A percentile compares a stretch with the other conserved stretches of the same genome.
These are phyloP conservation scores for Diaporthe ampelina DNA, from an alignment of 2,329 filamentous ascomycete genomes.

Conservation along the genomic window DNA sequence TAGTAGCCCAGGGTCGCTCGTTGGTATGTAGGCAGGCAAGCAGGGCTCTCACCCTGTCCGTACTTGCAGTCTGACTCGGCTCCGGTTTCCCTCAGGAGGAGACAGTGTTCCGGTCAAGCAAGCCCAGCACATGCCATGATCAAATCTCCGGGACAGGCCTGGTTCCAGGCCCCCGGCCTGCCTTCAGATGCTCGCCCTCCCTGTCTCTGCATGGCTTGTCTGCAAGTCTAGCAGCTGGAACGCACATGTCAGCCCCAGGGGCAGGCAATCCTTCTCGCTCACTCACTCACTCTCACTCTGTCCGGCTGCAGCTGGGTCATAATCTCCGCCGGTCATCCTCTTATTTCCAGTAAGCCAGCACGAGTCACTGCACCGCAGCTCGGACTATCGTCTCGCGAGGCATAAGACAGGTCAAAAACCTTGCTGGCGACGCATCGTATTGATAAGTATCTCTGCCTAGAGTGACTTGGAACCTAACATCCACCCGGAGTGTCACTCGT, in stretches of 20 bases:
- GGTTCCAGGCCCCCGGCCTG: neutral
- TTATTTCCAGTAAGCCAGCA: neutral
- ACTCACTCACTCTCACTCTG: neutral
- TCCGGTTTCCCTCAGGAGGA: conserved; percentile 5
- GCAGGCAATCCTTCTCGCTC: neutral
- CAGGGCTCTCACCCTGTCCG: neutral
- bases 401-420: neutral
- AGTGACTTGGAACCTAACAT: neutral
- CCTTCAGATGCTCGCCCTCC: neutral
- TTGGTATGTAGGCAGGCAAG: no score
- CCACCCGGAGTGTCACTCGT: neutral
- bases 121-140: neutral
- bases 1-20: neutral
- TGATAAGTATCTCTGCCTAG: neutral
- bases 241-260: neutral
- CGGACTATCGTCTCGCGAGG: neutral
- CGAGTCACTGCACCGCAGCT: neutral
- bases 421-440: neutral
- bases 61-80: neutral
- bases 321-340: neutral
- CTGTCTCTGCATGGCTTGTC: neutral
- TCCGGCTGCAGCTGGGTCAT: neutral
- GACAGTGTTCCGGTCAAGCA: neutral
- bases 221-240: neutral
- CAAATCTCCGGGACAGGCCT: neutral